Evolutionary conservation across 2,329 filamentous ascomycete species (phyloP).

Genomic region (Paraconiothyrium sp.): DNA sequence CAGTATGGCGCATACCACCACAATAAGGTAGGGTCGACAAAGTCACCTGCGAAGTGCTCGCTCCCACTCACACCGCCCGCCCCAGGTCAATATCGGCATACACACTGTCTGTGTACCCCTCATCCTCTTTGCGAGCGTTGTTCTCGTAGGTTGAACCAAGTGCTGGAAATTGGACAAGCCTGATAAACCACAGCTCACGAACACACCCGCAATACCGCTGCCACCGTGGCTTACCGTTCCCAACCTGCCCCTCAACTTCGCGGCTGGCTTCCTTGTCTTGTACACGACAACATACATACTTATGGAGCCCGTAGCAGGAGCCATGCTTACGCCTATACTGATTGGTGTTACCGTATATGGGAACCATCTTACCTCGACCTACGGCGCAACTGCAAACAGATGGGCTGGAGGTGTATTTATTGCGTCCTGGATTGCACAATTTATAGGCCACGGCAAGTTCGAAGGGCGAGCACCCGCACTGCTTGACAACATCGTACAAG

Average conservation of each 20-base stretch:
- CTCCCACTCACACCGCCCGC: constrained; percentile 36
- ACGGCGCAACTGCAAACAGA: constrained; percentile 68
- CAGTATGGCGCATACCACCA: constrained; percentile 89
- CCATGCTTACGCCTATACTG: constrained; percentile 77
- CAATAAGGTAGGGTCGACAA: constrained; percentile 64
- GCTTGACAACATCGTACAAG: constrained; percentile 90
- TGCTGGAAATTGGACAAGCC: neutral
- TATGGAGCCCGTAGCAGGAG: constrained; percentile 92
- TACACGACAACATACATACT: constrained; percentile 87
- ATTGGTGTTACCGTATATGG: constrained; percentile 76
- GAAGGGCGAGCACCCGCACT: constrained; percentile 89
- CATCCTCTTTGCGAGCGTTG: constrained; percentile 75
- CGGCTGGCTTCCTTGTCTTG: constrained; percentile 65
- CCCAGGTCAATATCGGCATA: constrained; percentile 76
- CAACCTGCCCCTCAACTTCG: constrained; percentile 68
- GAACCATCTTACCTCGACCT: constrained; percentile 76
- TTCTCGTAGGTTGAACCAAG: constrained; percentile 67
- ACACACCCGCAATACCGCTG: constrained; percentile 63
- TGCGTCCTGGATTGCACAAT: constrained; percentile 85
- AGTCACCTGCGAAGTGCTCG: constrained; percentile 19
- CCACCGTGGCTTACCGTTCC: constrained; percentile 64
- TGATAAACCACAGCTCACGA: constrained; percentile 60
- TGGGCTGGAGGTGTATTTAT: constrained; percentile 75
- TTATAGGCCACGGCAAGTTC: constrained; percentile 88
- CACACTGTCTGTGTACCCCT: constrained; percentile 83